Evolutionary conservation across 495 filamentous ascomycete species (phyloP).

Genomic region (Sabuloglossum arenarium): DNA sequence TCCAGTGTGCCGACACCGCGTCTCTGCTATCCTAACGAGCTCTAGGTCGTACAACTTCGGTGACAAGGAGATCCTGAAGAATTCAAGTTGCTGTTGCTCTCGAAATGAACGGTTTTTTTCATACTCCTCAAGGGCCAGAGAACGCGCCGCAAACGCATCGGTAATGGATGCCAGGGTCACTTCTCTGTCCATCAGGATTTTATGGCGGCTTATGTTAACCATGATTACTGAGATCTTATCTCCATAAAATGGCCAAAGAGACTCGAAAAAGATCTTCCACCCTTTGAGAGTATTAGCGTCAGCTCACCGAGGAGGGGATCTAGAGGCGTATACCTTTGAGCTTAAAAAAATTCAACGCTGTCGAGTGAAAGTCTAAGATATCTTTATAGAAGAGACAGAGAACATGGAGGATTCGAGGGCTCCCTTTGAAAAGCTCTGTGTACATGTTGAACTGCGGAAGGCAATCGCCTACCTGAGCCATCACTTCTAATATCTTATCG

Average conservation of each 20-base stretch:
- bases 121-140: slow-evolving; percentile 2
- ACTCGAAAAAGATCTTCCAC: slow-evolving; percentile 2
- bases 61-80: slow-evolving; percentile 4
- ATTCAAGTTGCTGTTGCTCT: slow-evolving; percentile 7
- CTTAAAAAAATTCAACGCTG: slow-evolving; percentile 15
- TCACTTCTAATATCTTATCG: slow-evolving; percentile 12
- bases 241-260: neutral
- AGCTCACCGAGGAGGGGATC: neutral
- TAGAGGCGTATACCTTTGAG: slow-evolving; percentile 1
- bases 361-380: slow-evolving; percentile 16
- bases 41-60: slow-evolving; percentile 9
- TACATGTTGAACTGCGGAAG: slow-evolving; percentile 6
- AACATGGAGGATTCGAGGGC: slow-evolving; percentile 9
- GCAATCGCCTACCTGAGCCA: slow-evolving; percentile 7
- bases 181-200: neutral
- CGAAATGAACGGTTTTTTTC: slow-evolving; percentile 4
- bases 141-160: neutral
- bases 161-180: slow-evolving; percentile 2
- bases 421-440: slow-evolving; percentile 5
- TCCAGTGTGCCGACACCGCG: slow-evolving; percentile 7
- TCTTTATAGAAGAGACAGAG: slow-evolving; percentile 17
- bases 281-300: neutral
- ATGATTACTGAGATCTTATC: slow-evolving; percentile 1
- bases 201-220: slow-evolving; percentile 4
- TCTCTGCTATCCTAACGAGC: slow-evolving; percentile 4